A percentile compares a stretch with the other conserved stretches of the same genome.
phyloP scores from a whole-genome alignment of 129 eudicot species.

The Smallanthus sonchifolius region DNA sequence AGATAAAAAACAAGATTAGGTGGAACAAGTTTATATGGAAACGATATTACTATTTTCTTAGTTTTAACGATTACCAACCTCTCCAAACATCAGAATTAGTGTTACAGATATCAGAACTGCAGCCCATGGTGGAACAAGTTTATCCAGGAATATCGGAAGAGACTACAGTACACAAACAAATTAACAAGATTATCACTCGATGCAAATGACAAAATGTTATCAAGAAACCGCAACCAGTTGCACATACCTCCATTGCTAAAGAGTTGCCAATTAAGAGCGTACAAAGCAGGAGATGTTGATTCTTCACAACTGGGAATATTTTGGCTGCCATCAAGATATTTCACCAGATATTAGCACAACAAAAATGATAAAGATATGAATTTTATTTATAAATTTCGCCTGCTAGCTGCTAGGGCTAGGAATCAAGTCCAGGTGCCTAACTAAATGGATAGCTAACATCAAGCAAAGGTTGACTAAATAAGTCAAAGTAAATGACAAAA shows the following conservation, averaged over 20 bases:
- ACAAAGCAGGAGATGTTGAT: constrained; percentile 95
- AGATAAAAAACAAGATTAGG: background rate
- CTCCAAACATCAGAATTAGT: constrained; percentile 94
- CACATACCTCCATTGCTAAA: constrained; percentile 93
- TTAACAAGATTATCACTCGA: background rate
- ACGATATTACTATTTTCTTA: background rate
- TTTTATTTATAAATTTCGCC: too few relatives aligned
- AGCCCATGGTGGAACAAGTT: constrained; percentile 98
- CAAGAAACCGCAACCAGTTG: constrained; percentile 12
- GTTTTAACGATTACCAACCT: constrained; percentile 42
- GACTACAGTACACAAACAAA: constrained; percentile 40
- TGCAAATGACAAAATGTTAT: background rate
- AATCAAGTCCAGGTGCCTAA: background rate
- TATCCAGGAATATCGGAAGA: constrained; percentile 93
- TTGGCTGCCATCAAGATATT: constrained; percentile 59
- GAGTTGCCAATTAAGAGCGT: constrained; percentile 98
- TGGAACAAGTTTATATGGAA: background rate
- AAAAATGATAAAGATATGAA: background rate
- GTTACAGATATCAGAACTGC: constrained; percentile 90
- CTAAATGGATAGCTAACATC: background rate
- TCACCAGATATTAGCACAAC: constrained; percentile 13
- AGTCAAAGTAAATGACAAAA: background rate
- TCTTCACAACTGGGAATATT: constrained; percentile 91
- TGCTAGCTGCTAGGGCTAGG: too few relatives aligned
- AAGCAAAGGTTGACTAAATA: background rate